Percentiles rank a stretch among this genome's conserved stretches.
phyloP scores from a whole-genome alignment of 306 rosid genomes.

The Neltuma alba region DNA sequence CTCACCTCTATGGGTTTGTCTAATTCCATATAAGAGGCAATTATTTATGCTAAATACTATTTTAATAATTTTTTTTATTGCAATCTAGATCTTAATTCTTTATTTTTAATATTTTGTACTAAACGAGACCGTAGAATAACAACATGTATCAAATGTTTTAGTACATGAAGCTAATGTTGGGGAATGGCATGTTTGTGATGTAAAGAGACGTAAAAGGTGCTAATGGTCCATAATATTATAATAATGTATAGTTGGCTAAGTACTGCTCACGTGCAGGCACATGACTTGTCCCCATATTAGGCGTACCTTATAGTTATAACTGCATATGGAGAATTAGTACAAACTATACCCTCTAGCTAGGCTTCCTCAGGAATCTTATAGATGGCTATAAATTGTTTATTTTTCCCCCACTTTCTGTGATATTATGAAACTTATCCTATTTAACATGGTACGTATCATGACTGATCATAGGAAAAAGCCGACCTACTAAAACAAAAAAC shows the following conservation, averaged over 20 bases:
- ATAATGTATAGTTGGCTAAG: not conserved
- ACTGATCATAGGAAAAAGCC: too few species aligned
- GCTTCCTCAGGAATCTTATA: not conserved
- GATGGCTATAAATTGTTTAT: not conserved
- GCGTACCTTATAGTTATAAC: too few species aligned
- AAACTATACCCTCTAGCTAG: not conserved
- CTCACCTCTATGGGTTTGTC: too few species aligned
- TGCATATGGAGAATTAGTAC: not conserved
- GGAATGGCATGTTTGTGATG: not conserved
- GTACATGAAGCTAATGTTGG: not conserved
- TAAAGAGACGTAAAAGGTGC: not conserved
- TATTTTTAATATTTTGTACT: too few species aligned
- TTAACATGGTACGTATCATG: not conserved
- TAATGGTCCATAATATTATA: not conserved
- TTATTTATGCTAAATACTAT: too few species aligned
- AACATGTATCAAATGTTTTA: not conserved
- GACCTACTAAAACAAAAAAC: too few species aligned
- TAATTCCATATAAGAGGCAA: too few species aligned
- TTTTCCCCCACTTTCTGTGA: not conserved
- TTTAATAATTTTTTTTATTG: too few species aligned
- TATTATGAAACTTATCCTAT: not conserved
- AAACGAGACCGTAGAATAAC: too few species aligned
- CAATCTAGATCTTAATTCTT: too few species aligned
- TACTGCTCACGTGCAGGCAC: not conserved
- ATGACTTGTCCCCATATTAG: slow-evolving; percentile 3